Evolutionary conservation across 2,329 filamentous ascomycete species (phyloP).

Genomic region (Trichophyton verrucosum): DNA sequence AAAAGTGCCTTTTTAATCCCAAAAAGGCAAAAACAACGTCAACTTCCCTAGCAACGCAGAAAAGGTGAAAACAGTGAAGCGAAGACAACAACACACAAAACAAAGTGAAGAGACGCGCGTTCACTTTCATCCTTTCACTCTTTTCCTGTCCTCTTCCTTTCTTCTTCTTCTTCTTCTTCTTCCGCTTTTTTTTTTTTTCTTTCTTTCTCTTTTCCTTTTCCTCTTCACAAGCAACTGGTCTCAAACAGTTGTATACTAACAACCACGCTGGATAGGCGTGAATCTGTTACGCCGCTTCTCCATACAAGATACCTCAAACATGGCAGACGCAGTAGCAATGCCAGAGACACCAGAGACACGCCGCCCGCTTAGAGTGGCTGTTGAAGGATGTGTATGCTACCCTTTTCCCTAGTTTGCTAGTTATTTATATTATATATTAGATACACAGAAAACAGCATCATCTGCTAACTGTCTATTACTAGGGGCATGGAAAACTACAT

Average conservation of each 20-base stretch:
- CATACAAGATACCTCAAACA: not conserved
- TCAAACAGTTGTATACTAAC: not conserved
- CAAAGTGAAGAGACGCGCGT: not conserved
- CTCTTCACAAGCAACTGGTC: not conserved
- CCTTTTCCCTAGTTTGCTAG: not conserved
- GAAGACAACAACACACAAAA: not conserved
- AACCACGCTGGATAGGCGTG: not conserved
- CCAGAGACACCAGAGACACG: not conserved
- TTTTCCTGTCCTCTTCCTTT: not conserved
- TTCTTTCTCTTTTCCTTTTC: not conserved
- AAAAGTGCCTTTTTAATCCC: not conserved
- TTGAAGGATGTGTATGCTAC: constrained; percentile 11
- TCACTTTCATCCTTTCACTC: not conserved
- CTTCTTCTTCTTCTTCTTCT: not conserved
- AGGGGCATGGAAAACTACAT: constrained; percentile 86
- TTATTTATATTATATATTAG: not conserved
- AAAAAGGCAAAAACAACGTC: not conserved
- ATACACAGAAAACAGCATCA: not conserved
- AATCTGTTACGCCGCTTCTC: not conserved
- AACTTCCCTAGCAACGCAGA: not conserved
- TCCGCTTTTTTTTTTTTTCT: not conserved
- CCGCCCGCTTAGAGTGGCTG: constrained; percentile 6
- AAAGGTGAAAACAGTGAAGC: not conserved
- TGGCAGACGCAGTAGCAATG: not conserved
- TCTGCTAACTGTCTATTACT: not conserved